Evolutionary conservation across 169 alveolate species (phyloP).

Genomic region (Plasmodium chabaudi): DNA sequence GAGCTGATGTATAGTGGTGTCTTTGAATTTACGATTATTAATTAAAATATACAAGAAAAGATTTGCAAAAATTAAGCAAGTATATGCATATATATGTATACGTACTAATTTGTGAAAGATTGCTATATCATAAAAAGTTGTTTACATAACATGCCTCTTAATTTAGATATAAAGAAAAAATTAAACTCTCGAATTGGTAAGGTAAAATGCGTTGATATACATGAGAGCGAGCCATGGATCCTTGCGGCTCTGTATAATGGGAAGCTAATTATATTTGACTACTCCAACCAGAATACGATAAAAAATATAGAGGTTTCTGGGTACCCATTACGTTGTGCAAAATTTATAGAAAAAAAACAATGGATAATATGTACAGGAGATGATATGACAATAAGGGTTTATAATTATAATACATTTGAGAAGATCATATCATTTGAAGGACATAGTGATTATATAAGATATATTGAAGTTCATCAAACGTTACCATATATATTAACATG

Average conservation of each 20-base stretch:
- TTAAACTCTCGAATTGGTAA: conserved; percentile 94
- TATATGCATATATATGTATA: too few relatives aligned
- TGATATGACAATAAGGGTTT: conserved; percentile 94
- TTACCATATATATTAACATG: conserved; percentile 95
- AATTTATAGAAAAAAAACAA: conserved; percentile 95
- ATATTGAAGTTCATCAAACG: conserved; percentile 96
- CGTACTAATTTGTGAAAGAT: too few relatives aligned
- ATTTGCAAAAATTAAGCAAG: too few relatives aligned
- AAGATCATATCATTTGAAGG: conserved; percentile 95
- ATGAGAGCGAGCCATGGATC: conserved; percentile 96
- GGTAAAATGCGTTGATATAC: conserved; percentile 97
- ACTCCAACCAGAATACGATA: conserved; percentile 92
- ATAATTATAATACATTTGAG: conserved; percentile 97
- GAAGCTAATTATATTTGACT: conserved; percentile 90
- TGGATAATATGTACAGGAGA: conserved; percentile 97
- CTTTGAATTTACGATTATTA: too few relatives aligned
- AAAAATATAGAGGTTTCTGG: conserved; percentile 94
- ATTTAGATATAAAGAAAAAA: conserved; percentile 94
- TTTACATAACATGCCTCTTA: conserved; percentile 90
- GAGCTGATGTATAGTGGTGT: too few relatives aligned
- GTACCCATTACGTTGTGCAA: conserved; percentile 96
- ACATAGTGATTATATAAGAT: conserved; percentile 98
- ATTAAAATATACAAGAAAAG: too few relatives aligned
- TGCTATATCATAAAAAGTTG: too few relatives aligned
- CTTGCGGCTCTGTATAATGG: conserved; percentile 96